Percentiles rank a stretch among this genome's conserved stretches.
These are phyloP conservation scores for Pythium folliculosum DNA, from an alignment of 352 stramenopile genomes.

Conservation along the genomic window DNA sequence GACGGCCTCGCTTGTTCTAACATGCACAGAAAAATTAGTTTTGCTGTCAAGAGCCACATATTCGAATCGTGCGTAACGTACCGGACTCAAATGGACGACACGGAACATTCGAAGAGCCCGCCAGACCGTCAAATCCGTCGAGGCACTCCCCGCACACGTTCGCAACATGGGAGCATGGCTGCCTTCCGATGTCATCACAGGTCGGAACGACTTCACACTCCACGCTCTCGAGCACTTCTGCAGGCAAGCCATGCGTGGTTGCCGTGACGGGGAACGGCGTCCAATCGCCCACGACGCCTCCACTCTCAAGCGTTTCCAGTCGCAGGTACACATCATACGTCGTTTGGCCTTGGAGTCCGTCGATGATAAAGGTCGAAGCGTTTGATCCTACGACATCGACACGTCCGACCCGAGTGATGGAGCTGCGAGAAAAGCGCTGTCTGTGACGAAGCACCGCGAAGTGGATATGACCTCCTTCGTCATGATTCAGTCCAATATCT, in stretches of 20 bases:
- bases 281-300: conserved; percentile 69
- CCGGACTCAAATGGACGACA: conserved; percentile 30
- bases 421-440: conserved; percentile 25
- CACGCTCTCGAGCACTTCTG: conserved; percentile 67
- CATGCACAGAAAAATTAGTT: neutral
- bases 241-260: conserved; percentile 60
- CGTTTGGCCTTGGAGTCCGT: conserved; percentile 54
- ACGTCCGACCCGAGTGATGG: conserved; percentile 9
- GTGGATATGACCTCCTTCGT: conserved; percentile 53
- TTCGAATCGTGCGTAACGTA: neutral
- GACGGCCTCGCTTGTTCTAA: conserved; percentile 16
- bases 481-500: conserved; percentile 43
- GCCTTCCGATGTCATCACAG: conserved; percentile 52
- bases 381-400: conserved; percentile 27
- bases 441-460: conserved; percentile 54
- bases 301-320: conserved; percentile 71
- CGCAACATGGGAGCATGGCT: conserved; percentile 47
- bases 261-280: conserved; percentile 44
- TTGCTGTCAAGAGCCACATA: neutral
- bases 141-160: conserved; percentile 78
- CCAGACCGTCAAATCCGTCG: conserved; percentile 42
- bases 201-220: conserved; percentile 46
- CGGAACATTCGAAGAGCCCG: conserved; percentile 42
- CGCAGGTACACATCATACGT: conserved; percentile 76
- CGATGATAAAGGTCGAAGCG: conserved; percentile 45